These are phyloP conservation scores for Plasmodium sp. DNA, from an alignment of 169 alveolate genomes.

Conservation along the genomic window DNA sequence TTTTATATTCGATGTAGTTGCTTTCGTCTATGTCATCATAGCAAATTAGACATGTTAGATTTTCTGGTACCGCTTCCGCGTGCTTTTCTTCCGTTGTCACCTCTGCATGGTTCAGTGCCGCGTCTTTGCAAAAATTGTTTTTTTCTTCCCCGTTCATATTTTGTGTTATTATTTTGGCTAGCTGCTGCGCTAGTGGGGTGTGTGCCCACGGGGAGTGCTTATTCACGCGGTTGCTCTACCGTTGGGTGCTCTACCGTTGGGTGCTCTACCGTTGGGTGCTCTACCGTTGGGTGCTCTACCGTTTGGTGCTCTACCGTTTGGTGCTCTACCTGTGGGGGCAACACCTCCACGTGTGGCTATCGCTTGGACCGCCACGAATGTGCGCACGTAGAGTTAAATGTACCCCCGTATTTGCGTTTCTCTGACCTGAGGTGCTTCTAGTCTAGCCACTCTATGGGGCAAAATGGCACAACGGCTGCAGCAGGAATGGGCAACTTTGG, in stretches of 20 bases:
- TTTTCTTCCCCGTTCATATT: neutral
- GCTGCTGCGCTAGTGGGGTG: neutral
- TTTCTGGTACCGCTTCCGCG: constrained; percentile 45
- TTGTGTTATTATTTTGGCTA: neutral
- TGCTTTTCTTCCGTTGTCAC: constrained; percentile 21
- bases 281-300: neutral
- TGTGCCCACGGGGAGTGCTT: neutral
- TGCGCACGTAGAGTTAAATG: neutral
- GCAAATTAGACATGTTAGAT: constrained; percentile 76
- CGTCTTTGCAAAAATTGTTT: neutral
- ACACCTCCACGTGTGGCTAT: neutral
- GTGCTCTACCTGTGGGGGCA: neutral
- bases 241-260: neutral
- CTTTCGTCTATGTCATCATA: constrained; percentile 78
- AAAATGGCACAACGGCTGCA: neutral
- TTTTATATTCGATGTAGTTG: constrained; percentile 77
- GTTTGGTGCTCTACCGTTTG: neutral
- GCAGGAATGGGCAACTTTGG: neutral
- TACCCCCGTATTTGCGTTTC: neutral
- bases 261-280: too few species aligned
- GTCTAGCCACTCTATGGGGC: neutral
- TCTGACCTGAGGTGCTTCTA: neutral
- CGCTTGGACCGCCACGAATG: neutral
- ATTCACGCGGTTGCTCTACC: neutral
- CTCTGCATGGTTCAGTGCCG: neutral